Evolutionary conservation across 2,329 filamentous ascomycete genomes (phyloP).

Genomic region (Aspergillus sp.): DNA sequence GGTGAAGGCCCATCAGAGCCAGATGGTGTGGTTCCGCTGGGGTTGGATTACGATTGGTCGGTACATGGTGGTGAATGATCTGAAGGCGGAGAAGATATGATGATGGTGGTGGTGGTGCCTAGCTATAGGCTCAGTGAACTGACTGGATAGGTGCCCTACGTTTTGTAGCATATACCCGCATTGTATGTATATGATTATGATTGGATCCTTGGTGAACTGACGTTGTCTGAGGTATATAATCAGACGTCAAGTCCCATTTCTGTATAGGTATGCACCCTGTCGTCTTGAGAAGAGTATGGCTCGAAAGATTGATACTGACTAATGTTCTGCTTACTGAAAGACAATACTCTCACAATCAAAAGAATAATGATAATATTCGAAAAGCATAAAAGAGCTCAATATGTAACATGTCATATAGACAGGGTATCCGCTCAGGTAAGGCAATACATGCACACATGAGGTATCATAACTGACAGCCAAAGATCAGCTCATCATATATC

Average conservation of each 20-base stretch:
- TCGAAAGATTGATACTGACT: neutral
- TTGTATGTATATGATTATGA: slow-evolving; percentile 2
- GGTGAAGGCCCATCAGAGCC: slow-evolving; percentile 85
- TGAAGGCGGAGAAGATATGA: slow-evolving; percentile 61
- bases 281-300: neutral
- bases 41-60: slow-evolving; percentile 88
- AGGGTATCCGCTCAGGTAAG: slow-evolving; percentile 5
- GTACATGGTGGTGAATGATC: slow-evolving; percentile 95
- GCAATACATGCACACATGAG: neutral
- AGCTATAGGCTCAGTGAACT: neutral
- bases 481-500: neutral
- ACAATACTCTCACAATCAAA: neutral
- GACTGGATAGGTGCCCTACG: neutral
- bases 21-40: slow-evolving; percentile 99
- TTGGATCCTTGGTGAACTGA: neutral
- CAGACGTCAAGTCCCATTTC: too few species aligned
- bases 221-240: neutral
- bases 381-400: neutral
- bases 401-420: slow-evolving; percentile 4
- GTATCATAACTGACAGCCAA: slow-evolving; percentile 1
- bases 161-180: neutral
- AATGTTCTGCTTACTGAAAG: neutral
- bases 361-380: neutral
- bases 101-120: too few species aligned
- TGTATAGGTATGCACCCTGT: neutral